Base-by-base conservation (phyloP, 495 filamentous ascomycete species). In the Cenococcum geophilum region DNA sequence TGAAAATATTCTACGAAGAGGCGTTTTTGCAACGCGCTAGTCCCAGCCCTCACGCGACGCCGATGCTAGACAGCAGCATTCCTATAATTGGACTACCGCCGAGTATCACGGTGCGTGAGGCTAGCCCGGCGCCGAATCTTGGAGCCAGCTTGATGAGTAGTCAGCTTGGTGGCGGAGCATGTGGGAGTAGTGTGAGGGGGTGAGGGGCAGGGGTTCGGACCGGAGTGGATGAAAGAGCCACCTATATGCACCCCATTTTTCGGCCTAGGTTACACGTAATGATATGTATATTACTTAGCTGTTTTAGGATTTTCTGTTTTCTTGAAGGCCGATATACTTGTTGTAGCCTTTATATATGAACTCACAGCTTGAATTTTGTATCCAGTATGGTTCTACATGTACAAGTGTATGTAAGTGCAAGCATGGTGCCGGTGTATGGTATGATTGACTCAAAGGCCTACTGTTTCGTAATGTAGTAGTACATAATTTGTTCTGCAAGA, bases 1-100 rank as follows among this genome's bases (percentile, higher is more conserved):
- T 76, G 4, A 62, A 58, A 34, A 10, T 51, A 6, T 71, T 74
- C 59, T 74, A 70, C 60, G 69, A 70, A 5, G 70, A 75, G 22
- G 63, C 64, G 8, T 57, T 58, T 18, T 63, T 45, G 45, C 20
- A 47, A 16, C 21, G 57, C 5, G 59, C 56, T 45, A 60, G 55
- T 27, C 66, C 66, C 0, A 61, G 47, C 12, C 70, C 70, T 5
- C 35, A 50, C 42, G 49, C 61, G 6, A 59, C 59, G 9, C 61
- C 64, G 1, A 53, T 64, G 1, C 65, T 78, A 18, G 81, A 82
- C 52, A 40, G 61, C 10, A 65, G 68, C 54, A 77, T 78, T 37
- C 76, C 76, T 27, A 68, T 62, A 21, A 51, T 78, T n/a, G 75
- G 73, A 6, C 56, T 78, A 32, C 72, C 75, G 53, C 75, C 74